phyloP scores from a whole-genome alignment of 2,329 filamentous ascomycete genomes.

The Curvularia sp. region DNA sequence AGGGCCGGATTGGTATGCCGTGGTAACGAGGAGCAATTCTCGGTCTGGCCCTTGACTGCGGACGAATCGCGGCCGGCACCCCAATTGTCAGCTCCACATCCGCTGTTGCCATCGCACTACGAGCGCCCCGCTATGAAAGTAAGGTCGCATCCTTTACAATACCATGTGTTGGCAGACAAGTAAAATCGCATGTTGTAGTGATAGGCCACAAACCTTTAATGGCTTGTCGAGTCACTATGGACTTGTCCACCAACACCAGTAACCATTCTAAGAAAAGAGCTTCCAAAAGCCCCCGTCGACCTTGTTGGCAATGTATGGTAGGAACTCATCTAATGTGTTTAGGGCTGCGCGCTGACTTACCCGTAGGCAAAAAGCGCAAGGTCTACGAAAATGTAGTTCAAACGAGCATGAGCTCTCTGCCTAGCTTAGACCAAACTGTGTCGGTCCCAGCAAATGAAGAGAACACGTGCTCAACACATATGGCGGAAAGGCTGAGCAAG shows the following conservation, averaged over 20 bases:
- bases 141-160: conserved; percentile 30
- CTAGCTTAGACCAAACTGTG: conserved; percentile 22
- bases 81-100: conserved; percentile 27
- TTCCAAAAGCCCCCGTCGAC: conserved; percentile 37
- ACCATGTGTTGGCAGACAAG: conserved; percentile 26
- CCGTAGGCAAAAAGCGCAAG: conserved; percentile 46
- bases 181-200: conserved; percentile 5
- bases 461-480: conserved; percentile 37
- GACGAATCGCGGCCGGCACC: conserved; percentile 43
- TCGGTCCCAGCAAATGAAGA: conserved; percentile 29
- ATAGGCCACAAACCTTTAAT: neutral
- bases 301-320: conserved; percentile 49
- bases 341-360: conserved; percentile 18
- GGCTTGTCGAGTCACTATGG: conserved; percentile 24
- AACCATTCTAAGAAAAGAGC: conserved; percentile 35
- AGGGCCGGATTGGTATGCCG: conserved; percentile 5
- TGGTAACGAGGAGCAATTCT: conserved; percentile 15
- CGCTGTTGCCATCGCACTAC: conserved; percentile 38
- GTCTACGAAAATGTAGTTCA: conserved; percentile 24
- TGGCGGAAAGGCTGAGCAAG: conserved; percentile 45
- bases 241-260: conserved; percentile 26
- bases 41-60: conserved; percentile 24
- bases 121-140: conserved; percentile 46
- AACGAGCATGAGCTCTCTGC: conserved; percentile 22
- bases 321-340: neutral